A percentile compares a stretch with the other conserved stretches of the same genome.
These are phyloP conservation scores for Trypanosoma mega DNA, from an alignment of 208 protist species.

Conservation along the genomic window DNA sequence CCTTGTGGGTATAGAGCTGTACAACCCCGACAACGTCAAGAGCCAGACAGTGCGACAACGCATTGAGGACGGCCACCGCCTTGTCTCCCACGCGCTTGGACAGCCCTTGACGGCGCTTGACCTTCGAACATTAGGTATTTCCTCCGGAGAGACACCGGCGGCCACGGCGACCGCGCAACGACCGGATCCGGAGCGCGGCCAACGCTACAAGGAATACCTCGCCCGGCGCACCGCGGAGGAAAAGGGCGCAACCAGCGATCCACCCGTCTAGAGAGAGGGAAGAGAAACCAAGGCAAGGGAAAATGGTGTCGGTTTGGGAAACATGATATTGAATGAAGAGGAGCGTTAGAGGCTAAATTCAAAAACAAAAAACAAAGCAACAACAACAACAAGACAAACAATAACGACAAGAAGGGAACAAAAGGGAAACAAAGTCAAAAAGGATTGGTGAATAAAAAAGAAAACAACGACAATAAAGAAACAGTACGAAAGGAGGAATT, in stretches of 20 bases:
- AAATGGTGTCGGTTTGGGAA: too few relatives aligned
- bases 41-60: slow-evolving; percentile 68
- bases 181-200: slow-evolving; percentile 28
- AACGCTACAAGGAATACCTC: slow-evolving; percentile 77
- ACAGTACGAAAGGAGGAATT: too few relatives aligned
- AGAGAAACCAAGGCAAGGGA: too few relatives aligned
- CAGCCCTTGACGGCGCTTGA: slow-evolving; percentile 52
- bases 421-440: too few relatives aligned
- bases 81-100: slow-evolving; percentile 72
- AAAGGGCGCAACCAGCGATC: slow-evolving; percentile 1
- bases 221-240: slow-evolving; percentile 17
- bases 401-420: too few relatives aligned
- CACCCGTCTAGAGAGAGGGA: slow-evolving; percentile 1
- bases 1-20: slow-evolving; percentile 74
- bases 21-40: slow-evolving; percentile 75
- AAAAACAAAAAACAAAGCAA: too few relatives aligned
- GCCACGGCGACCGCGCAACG: slow-evolving; percentile 1
- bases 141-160: neutral
- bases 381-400: too few relatives aligned
- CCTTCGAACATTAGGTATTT: slow-evolving; percentile 13
- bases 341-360: too few relatives aligned
- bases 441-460: too few relatives aligned
- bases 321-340: too few relatives aligned
- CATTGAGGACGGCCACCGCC: slow-evolving; percentile 72
- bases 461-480: too few relatives aligned